Evolutionary conservation across 768 basidiomycete genomes (phyloP).

Genomic region (Baorangia bicolor): DNA sequence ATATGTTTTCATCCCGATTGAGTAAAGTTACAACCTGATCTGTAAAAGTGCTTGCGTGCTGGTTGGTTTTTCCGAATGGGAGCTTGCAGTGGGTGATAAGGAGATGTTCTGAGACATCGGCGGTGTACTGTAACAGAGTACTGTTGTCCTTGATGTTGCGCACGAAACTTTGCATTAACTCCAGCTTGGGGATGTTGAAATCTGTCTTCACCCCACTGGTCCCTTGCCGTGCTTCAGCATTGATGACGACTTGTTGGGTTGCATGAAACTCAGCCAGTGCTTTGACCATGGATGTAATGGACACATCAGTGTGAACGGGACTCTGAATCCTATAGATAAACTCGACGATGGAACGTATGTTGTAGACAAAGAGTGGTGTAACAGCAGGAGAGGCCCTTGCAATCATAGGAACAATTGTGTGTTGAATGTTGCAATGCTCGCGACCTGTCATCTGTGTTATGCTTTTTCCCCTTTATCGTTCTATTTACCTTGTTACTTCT

Average conservation of each 20-base stretch:
- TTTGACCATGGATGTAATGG: constrained; percentile 9
- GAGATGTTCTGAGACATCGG: constrained; percentile 23
- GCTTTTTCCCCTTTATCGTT: too few relatives aligned
- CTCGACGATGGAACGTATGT: too few relatives aligned
- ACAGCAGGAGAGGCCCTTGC: not conserved
- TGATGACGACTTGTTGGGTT: constrained; percentile 13
- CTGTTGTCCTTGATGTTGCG: constrained; percentile 4
- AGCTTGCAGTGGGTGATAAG: constrained; percentile 32
- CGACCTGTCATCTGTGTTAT: too few relatives aligned
- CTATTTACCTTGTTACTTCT: too few relatives aligned
- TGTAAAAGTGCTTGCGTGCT: constrained; percentile 29
- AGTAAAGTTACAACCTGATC: constrained; percentile 36
- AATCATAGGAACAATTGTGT: too few relatives aligned
- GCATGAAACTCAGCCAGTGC: constrained; percentile 13
- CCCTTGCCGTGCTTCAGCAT: constrained; percentile 1
- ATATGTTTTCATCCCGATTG: constrained; percentile 32
- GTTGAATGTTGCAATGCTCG: too few relatives aligned
- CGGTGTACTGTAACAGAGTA: constrained; percentile 35
- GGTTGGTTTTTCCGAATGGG: constrained; percentile 21
- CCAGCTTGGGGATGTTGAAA: constrained; percentile 3
- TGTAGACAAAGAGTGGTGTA: too few relatives aligned
- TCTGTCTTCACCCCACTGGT: not conserved
- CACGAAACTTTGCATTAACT: constrained; percentile 12
- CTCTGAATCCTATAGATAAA: too few relatives aligned
- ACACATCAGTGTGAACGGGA: not conserved